A percentile compares a stretch with the other conserved stretches of the same genome.
These are phyloP conservation scores for Chlorella sp. DNA, from an alignment of 139 green algal genomes.

Conservation along the genomic window DNA sequence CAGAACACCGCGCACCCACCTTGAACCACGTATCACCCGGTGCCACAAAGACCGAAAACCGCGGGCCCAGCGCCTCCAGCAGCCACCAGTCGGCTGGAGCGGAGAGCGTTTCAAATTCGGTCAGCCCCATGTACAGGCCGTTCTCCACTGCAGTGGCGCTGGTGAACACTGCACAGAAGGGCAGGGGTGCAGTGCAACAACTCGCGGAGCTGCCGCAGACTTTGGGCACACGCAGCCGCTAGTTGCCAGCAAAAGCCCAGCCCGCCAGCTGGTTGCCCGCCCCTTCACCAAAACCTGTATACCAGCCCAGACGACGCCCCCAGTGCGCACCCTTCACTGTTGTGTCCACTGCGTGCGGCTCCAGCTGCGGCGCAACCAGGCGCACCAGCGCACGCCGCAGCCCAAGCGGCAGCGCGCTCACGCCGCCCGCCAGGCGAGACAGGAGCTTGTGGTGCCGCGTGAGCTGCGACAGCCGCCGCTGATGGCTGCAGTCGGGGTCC, in stretches of 20 bases:
- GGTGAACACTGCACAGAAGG: background rate
- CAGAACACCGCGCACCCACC: no score
- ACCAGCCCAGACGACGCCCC: no score
- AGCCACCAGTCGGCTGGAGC: constrained; percentile 31
- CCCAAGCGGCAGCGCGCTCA: background rate
- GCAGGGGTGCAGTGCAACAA: no score
- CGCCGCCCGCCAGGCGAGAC: background rate
- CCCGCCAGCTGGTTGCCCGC: no score
- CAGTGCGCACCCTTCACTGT: background rate
- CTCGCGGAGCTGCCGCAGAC: no score
- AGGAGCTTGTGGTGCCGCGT: constrained; percentile 1
- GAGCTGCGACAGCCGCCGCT: constrained; percentile 9
- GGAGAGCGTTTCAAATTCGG: constrained; percentile 15
- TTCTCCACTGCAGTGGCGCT: background rate
- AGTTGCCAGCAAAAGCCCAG: no score
- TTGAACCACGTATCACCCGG: constrained; percentile 24
- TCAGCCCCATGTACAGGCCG: constrained; percentile 15
- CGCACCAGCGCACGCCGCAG: constrained; percentile 12
- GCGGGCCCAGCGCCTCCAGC: background rate
- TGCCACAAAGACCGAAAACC: constrained; percentile 2
- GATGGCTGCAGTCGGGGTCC: constrained; percentile 12
- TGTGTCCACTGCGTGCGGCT: constrained; percentile 15
- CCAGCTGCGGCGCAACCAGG: background rate
- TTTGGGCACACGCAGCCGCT: no score
- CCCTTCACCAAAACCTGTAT: no score